These are phyloP conservation scores for Ceratobasidium papillatum DNA, from an alignment of 1,284 basidiomycete genomes.

Conservation along the genomic window DNA sequence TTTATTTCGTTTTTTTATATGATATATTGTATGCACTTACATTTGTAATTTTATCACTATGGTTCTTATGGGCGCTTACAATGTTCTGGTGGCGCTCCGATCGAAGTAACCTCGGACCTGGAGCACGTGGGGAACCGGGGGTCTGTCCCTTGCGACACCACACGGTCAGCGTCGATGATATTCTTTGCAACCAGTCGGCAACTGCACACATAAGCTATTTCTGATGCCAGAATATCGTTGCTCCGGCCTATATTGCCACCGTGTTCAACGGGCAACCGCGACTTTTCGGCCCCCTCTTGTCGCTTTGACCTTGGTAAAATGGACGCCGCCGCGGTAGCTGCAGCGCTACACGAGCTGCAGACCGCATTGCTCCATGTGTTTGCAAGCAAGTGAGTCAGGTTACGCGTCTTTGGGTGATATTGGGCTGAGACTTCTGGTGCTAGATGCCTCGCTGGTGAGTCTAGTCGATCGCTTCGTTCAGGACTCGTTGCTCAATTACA, in stretches of 20 bases:
- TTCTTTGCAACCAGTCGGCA: slow-evolving; percentile 10
- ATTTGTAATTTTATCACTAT: not conserved
- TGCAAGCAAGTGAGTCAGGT: slow-evolving; percentile 24
- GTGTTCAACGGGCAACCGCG: not conserved
- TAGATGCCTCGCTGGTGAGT: slow-evolving; percentile 37
- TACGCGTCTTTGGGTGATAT: not conserved
- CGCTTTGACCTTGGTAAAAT: not conserved
- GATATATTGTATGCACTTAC: too few species aligned
- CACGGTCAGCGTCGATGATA: not conserved
- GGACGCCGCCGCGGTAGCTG: slow-evolving; percentile 8
- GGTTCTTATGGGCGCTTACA: not conserved
- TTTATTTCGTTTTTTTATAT: not conserved
- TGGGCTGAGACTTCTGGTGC: not conserved
- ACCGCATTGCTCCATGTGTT: slow-evolving; percentile 14
- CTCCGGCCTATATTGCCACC: not conserved
- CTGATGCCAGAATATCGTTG: not conserved
- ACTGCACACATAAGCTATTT: slow-evolving; percentile 30
- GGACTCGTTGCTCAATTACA: not conserved
- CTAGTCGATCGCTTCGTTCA: not conserved
- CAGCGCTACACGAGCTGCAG: slow-evolving; percentile 5
- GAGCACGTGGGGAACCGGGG: slow-evolving; percentile 10
- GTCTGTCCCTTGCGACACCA: not conserved
- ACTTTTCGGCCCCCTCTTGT: not conserved
- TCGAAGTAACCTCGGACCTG: not conserved
- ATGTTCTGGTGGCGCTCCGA: not conserved